Base-by-base conservation (phyloP, 805 yeast genomes). In the Torulaspora franciscae region DNA sequence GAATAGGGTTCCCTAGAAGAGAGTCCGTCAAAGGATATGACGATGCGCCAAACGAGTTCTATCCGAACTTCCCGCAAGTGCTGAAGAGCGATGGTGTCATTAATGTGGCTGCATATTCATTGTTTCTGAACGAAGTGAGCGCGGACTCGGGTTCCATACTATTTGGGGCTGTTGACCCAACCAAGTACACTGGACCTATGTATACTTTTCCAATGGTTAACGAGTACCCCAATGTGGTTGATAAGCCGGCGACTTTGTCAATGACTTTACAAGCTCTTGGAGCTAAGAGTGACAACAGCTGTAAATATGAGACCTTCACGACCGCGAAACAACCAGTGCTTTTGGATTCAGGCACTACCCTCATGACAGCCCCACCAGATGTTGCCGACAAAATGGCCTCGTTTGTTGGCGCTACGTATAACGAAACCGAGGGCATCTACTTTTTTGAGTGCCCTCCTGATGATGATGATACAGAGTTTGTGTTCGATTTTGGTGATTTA, bases 101-200 rank as follows among this genome's bases (percentile, higher is more conserved):
- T 49, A 58, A 69, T 29, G 71, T 72, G 39, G 69, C 70, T 19
- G 73, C 76, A 1, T 84, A 80, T 61, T 81, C 88, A 0, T 63
- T 84, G 47, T 80, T 69, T 54, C 68, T 83, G 55, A 73, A 73
- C 49, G 63, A 64, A 4, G 52, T 57, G 13, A 64, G 61, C n/a
- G 26, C 71, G 1, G 46, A 57, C 10, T 48, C 65, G 1, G 85
- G 85, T 1, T 61, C 73, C 4, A 67, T 83, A 14, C 57, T 83
- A 41, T 81, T 83, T 67, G 88, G 89, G 11, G 88, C 80, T 8
- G 65, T 77, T 28, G 88, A 82, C 52, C 68, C 68, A 32, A 67
- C 73, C 25, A 79, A 79, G 58, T 79, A 71, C 58, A 47, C 66
- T 1, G 86, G 85, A 7, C 50, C 60, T 25, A 59, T 80, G 27